Evolutionary conservation across 139 green algal species (phyloP).

Genomic region (Tetradesmus lagerheimii): DNA sequence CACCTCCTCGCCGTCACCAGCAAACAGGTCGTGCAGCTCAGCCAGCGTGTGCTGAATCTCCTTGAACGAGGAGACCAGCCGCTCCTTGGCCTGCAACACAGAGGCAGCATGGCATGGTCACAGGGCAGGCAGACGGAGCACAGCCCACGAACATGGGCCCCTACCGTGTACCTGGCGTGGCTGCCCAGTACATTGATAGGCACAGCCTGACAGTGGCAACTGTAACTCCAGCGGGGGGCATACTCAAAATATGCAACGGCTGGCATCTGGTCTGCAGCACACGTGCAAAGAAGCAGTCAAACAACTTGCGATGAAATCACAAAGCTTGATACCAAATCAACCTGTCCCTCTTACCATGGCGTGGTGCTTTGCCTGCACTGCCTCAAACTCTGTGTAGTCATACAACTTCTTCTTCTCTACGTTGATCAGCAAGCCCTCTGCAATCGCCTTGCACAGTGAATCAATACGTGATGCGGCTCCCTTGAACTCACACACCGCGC

Average conservation of each 20-base stretch:
- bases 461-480: slow-evolving; percentile 68
- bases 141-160: no score
- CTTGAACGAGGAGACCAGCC: slow-evolving; percentile 58
- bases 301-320: no score
- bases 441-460: slow-evolving; percentile 69
- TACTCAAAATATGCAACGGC: no score
- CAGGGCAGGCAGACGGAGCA: no score
- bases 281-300: no score
- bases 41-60: slow-evolving; percentile 73
- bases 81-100: slow-evolving; percentile 58
- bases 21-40: slow-evolving; percentile 79
- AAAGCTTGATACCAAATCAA: neutral
- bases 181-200: no score
- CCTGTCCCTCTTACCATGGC: slow-evolving; percentile 46
- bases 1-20: slow-evolving; percentile 86
- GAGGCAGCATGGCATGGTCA: neutral
- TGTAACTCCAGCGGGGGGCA: no score
- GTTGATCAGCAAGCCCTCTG: slow-evolving; percentile 79
- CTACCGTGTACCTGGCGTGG: no score
- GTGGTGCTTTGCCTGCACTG: slow-evolving; percentile 76
- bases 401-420: slow-evolving; percentile 93
- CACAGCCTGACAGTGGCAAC: neutral
- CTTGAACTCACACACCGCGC: slow-evolving; percentile 83
- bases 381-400: slow-evolving; percentile 82
- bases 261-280: no score